Conservation (phyloP, 75 land plant genomes). For the Picea glauca region DNA sequence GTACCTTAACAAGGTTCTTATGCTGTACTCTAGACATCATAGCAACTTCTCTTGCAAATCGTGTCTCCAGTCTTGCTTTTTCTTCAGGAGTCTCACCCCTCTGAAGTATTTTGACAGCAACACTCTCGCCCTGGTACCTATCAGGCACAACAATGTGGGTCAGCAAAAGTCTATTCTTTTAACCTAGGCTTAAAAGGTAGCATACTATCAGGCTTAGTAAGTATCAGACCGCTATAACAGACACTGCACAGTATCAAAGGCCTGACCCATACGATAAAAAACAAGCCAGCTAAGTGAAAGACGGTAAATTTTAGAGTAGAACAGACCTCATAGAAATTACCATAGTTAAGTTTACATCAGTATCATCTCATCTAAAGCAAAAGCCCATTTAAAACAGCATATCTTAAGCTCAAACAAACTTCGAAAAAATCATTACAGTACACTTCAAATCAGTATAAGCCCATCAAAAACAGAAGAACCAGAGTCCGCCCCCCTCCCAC, state of each 20-base stretch:
- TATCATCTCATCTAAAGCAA: too few relatives aligned
- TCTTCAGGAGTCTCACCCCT: conserved; percentile 57
- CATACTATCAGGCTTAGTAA: not conserved
- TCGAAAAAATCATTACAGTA: not conserved
- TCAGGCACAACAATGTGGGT: not conserved
- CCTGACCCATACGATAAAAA: not conserved
- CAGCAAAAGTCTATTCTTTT: not conserved
- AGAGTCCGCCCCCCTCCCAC: not conserved
- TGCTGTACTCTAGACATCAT: conserved; percentile 79
- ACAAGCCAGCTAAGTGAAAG: not conserved
- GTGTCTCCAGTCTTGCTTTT: conserved; percentile 36
- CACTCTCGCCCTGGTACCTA: conserved; percentile 60
- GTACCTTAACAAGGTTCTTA: conserved; percentile 77
- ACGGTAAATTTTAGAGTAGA: not conserved
- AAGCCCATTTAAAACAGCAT: too few relatives aligned
- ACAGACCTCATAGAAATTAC: not conserved
- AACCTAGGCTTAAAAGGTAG: not conserved
- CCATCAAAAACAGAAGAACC: not conserved
- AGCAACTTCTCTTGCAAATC: conserved; percentile 67
- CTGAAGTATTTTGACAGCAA: conserved; percentile 68
- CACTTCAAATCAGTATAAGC: not conserved
- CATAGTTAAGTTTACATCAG: not conserved
- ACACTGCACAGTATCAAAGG: not conserved
- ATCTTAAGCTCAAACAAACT: not conserved
- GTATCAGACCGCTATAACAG: not conserved